Evolutionary conservation across 2,329 filamentous ascomycete genomes (phyloP).

Genomic region (Xylariaceae sp.): DNA sequence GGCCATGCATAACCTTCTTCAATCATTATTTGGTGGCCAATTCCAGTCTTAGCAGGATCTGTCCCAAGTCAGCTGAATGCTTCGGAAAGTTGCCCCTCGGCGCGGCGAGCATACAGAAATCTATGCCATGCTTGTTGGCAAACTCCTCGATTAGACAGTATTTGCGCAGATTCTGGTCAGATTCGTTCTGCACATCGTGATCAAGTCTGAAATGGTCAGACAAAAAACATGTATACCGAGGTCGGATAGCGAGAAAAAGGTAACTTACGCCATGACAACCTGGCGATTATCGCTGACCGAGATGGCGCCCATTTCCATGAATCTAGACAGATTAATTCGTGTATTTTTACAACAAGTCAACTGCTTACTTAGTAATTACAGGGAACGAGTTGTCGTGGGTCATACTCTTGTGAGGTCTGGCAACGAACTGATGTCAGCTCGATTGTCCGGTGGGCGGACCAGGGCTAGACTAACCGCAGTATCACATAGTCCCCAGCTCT

Average conservation of each 20-base stretch:
- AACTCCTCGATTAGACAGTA: slow-evolving; percentile 80
- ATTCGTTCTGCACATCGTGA: slow-evolving; percentile 61
- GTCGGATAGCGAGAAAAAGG: background rate
- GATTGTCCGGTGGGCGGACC: background rate
- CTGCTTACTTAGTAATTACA: slow-evolving; percentile 68
- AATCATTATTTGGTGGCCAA: slow-evolving; percentile 90
- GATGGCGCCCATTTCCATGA: slow-evolving; percentile 76
- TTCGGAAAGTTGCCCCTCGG: slow-evolving; percentile 39
- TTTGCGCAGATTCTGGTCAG: slow-evolving; percentile 73
- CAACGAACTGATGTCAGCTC: background rate
- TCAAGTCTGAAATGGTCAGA: background rate
- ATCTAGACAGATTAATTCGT: too few species aligned
- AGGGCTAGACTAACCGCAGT: slow-evolving; percentile 34
- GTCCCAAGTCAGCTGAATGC: background rate
- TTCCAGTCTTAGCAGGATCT: slow-evolving; percentile 56
- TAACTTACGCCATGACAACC: slow-evolving; percentile 63
- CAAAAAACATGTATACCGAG: background rate
- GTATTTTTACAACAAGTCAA: too few species aligned
- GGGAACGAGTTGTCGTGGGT: background rate
- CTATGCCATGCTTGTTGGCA: slow-evolving; percentile 70
- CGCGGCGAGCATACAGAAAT: too few species aligned
- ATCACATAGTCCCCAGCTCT: slow-evolving; percentile 80
- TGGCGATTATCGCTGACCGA: slow-evolving; percentile 68
- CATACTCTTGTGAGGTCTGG: background rate
- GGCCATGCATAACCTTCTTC: slow-evolving; percentile 81